Percentiles rank a stretch among this genome's conserved stretches.
These are phyloP conservation scores for Solanum paucissectum DNA, from an alignment of 257 asterid genomes.

Conservation along the genomic window DNA sequence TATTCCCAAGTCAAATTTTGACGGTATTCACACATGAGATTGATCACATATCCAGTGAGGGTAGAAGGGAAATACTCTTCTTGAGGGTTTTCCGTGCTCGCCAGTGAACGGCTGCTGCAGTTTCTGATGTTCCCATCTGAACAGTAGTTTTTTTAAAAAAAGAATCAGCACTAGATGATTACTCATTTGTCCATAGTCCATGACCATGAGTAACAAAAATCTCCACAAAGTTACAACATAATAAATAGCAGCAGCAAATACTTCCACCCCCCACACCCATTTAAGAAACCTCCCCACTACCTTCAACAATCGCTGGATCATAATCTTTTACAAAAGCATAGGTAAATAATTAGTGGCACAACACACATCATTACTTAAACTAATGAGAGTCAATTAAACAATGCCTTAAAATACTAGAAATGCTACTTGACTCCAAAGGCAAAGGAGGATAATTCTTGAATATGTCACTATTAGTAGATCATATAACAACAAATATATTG, in stretches of 20 bases:
- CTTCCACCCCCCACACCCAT: not conserved
- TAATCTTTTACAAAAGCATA: constrained; percentile 6
- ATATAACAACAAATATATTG: not conserved
- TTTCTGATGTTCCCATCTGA: constrained; percentile 86
- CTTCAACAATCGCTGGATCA: constrained; percentile 7
- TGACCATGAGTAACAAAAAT: not conserved
- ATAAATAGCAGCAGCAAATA: not conserved
- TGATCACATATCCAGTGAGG: not conserved
- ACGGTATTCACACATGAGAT: not conserved
- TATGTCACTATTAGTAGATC: not conserved
- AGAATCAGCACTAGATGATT: not conserved
- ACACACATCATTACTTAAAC: constrained; percentile 43
- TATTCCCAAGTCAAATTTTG: not conserved
- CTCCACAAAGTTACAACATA: not conserved
- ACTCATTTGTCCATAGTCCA: not conserved
- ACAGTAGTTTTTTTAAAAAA: not conserved
- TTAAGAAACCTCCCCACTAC: not conserved
- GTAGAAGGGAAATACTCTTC: constrained; percentile 12
- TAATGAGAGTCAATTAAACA: constrained; percentile 10
- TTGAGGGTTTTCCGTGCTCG: constrained; percentile 69
- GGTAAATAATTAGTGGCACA: constrained; percentile 15
- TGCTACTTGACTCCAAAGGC: not conserved
- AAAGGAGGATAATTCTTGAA: not conserved
- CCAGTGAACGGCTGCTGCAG: constrained; percentile 90
- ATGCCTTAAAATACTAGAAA: constrained; percentile 13